Evolutionary conservation across 2,329 filamentous ascomycete genomes (phyloP).

Genomic region (Alternaria sp.): DNA sequence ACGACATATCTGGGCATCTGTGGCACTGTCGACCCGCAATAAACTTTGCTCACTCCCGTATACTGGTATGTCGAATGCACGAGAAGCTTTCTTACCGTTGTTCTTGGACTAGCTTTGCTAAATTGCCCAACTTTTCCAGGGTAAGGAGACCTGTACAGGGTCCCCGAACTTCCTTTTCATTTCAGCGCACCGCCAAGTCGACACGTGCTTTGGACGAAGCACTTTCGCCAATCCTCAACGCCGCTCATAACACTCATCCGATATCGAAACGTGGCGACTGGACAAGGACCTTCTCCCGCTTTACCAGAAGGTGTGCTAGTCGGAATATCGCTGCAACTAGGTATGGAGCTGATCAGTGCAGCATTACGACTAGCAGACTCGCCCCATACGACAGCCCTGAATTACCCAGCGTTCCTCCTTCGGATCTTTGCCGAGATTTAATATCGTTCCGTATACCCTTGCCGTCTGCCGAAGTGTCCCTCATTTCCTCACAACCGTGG

Average conservation of each 20-base stretch:
- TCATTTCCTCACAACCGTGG: slow-evolving; percentile 29
- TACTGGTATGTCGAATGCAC: slow-evolving; percentile 8
- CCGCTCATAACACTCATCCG: slow-evolving; percentile 24
- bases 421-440: slow-evolving; percentile 26
- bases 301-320: slow-evolving; percentile 31
- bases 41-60: slow-evolving; percentile 20
- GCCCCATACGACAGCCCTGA: slow-evolving; percentile 23
- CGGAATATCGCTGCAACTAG: slow-evolving; percentile 27
- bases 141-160: slow-evolving; percentile 14
- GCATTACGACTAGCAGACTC: slow-evolving; percentile 35
- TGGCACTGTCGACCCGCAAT: slow-evolving; percentile 35
- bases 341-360: slow-evolving; percentile 41
- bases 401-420: slow-evolving; percentile 21
- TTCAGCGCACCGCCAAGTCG: slow-evolving; percentile 22
- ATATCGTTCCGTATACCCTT: slow-evolving; percentile 25
- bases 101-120: slow-evolving; percentile 7
- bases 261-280: slow-evolving; percentile 41
- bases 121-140: slow-evolving; percentile 19
- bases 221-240: slow-evolving; percentile 27
- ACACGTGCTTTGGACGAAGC: slow-evolving; percentile 32
- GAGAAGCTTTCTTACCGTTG: slow-evolving; percentile 1
- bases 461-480: slow-evolving; percentile 26
- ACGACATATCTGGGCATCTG: slow-evolving; percentile 24
- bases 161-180: slow-evolving; percentile 17
- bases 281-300: slow-evolving; percentile 32